Conservation (phyloP, 2,329 filamentous ascomycete genomes). For the Ascocoryne sarcoides region DNA sequence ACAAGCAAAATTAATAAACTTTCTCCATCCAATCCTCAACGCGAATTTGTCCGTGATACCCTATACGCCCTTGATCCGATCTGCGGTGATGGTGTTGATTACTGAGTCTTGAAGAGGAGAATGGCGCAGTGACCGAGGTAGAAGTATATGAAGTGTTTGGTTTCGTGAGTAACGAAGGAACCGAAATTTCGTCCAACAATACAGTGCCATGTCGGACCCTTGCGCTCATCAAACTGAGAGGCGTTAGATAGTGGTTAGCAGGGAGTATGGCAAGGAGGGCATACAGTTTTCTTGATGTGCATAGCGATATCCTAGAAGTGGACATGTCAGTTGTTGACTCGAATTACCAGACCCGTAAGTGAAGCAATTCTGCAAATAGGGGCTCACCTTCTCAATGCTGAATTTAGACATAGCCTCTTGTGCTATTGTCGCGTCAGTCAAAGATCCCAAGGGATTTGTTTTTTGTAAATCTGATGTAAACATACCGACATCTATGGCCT, state of each 20-base stretch:
- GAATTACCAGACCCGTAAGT: too few species aligned
- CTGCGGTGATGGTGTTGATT: constrained; percentile 23
- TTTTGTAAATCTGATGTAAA: constrained; percentile 29
- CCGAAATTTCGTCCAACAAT: constrained; percentile 98
- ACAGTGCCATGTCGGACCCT: constrained; percentile 98
- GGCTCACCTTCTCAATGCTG: constrained; percentile 59
- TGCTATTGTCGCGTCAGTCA: constrained; percentile 39
- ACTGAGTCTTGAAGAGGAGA: constrained; percentile 98
- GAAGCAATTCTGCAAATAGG: too few species aligned
- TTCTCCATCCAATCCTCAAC: too few species aligned
- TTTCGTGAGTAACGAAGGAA: constrained; percentile 98
- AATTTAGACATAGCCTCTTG: constrained; percentile 64
- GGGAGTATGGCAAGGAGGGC: not conserved
- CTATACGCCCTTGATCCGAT: too few species aligned
- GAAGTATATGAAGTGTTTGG: constrained; percentile 99
- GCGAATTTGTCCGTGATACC: too few species aligned
- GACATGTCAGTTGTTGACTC: constrained; percentile 13
- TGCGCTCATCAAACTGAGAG: constrained; percentile 82
- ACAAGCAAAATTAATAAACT: too few species aligned
- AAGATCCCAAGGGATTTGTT: constrained; percentile 44
- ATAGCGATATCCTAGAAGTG: constrained; percentile 74
- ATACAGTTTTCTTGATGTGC: constrained; percentile 87
- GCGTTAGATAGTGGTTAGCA: constrained; percentile 11
- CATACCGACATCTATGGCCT: constrained; percentile 92
- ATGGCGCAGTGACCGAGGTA: constrained; percentile 98